Conservation (phyloP, 2,329 filamentous ascomycete species). For the Ophiostoma ips region DNA sequence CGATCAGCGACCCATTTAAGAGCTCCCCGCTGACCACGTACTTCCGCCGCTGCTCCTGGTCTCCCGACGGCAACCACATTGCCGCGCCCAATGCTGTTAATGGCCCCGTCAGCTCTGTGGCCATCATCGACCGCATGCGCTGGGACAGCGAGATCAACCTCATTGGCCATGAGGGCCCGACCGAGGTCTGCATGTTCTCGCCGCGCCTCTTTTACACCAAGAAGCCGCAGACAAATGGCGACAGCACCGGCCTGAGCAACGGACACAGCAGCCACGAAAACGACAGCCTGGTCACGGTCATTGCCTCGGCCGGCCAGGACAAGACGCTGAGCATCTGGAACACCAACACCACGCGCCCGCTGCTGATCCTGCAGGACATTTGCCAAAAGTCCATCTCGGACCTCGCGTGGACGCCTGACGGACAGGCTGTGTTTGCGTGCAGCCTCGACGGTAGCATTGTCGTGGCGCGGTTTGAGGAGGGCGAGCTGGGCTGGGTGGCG, state of each 20-base stretch:
- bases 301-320: conserved; percentile 92
- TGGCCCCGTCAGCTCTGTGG: conserved; percentile 90
- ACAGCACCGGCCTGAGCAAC: conserved; percentile 33
- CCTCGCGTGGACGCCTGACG: conserved; percentile 85
- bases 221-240: conserved; percentile 43
- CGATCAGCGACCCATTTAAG: conserved; percentile 73
- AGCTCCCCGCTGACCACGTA: conserved; percentile 93
- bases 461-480: conserved; percentile 65
- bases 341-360: conserved; percentile 81
- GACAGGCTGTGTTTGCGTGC: conserved; percentile 70
- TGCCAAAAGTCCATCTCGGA: conserved; percentile 88
- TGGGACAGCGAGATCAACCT: conserved; percentile 98
- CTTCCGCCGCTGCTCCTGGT: conserved; percentile 94
- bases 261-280: conserved; percentile 17
- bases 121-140: conserved; percentile 78
- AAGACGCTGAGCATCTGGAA: conserved; percentile 97
- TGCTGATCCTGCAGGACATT: conserved; percentile 81
- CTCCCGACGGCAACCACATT: conserved; percentile 91
- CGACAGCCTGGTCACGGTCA: conserved; percentile 61
- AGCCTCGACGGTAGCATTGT: conserved; percentile 85
- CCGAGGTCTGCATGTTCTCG: conserved; percentile 95
- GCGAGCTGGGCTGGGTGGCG: conserved; percentile 81
- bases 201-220: conserved; percentile 72
- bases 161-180: conserved; percentile 92
- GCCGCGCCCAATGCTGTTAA: conserved; percentile 95